phyloP scores from a whole-genome alignment of 2,329 filamentous ascomycete genomes.

The Lecanosticta acicola region DNA sequence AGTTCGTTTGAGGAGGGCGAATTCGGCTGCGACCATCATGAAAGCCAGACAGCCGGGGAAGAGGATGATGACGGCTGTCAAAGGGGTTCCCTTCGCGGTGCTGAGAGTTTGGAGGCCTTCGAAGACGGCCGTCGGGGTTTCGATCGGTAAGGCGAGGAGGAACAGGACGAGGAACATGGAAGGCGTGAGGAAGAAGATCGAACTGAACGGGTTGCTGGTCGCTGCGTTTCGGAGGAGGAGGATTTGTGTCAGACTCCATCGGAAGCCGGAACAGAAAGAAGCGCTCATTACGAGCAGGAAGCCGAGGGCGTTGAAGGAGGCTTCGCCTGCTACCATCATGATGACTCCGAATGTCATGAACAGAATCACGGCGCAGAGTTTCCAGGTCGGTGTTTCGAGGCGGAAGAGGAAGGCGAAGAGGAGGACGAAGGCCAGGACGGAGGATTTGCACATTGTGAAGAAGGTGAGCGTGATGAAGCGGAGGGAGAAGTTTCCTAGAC shows the following conservation, averaged over 20 bases:
- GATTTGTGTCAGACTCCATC: slow-evolving; percentile 98
- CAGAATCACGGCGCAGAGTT: slow-evolving; percentile 77
- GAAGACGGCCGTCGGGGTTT: slow-evolving; percentile 65
- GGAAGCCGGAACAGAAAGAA: slow-evolving; percentile 91
- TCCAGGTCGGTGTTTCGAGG: slow-evolving; percentile 80
- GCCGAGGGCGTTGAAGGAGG: slow-evolving; percentile 78
- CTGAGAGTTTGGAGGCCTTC: slow-evolving; percentile 61
- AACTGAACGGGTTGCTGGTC: slow-evolving; percentile 92
- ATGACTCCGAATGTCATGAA: slow-evolving; percentile 90
- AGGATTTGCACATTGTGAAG: slow-evolving; percentile 99
- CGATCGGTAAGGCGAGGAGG: slow-evolving; percentile 74
- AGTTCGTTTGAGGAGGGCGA: slow-evolving; percentile 88
- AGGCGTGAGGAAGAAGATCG: slow-evolving; percentile 94
- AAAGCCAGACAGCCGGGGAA: slow-evolving; percentile 92
- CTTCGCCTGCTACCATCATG: slow-evolving; percentile 97
- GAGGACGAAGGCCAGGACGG: slow-evolving; percentile 88
- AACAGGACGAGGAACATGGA: slow-evolving; percentile 88
- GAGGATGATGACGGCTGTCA: slow-evolving; percentile 67
- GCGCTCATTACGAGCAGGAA: slow-evolving; percentile 91
- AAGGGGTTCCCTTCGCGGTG: slow-evolving; percentile 60
- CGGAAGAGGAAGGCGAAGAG: slow-evolving; percentile 92
- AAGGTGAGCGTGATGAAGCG: slow-evolving; percentile 97
- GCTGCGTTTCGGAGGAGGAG: slow-evolving; percentile 88
- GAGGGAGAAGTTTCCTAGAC: slow-evolving; percentile 88
- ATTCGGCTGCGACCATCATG: slow-evolving; percentile 93